phyloP scores from a whole-genome alignment of 2,329 filamentous ascomycete genomes.

The Pseudofabraea citricarpa region DNA sequence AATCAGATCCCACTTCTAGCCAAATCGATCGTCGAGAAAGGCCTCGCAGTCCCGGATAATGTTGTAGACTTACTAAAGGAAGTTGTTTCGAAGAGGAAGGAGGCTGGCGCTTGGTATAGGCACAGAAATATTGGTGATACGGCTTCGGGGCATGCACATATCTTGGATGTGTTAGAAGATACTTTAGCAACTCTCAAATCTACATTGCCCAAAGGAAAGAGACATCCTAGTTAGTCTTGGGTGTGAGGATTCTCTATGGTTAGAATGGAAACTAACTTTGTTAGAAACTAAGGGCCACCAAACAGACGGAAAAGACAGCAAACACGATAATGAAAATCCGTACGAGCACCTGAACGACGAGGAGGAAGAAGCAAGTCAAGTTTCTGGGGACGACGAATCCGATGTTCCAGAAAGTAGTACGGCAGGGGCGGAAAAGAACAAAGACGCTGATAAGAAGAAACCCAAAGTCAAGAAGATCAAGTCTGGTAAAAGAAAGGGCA shows the following conservation, averaged over 20 bases:
- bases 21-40: neutral
- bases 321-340: too few species aligned
- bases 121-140: neutral
- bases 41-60: neutral
- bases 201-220: neutral
- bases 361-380: neutral
- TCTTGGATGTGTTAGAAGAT: constrained; percentile 4
- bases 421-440: neutral
- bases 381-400: neutral
- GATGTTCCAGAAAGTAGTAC: constrained; percentile 2
- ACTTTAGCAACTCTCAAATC: neutral
- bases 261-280: neutral
- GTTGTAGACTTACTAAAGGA: neutral
- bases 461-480: constrained; percentile 2
- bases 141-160: constrained; percentile 1
- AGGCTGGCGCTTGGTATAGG: constrained; percentile 3
- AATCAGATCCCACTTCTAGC: constrained; percentile 3
- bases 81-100: neutral
- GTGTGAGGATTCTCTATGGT: neutral
- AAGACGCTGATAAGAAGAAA: constrained; percentile 1
- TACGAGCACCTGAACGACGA: too few species aligned
- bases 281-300: too few species aligned
- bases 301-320: too few species aligned
- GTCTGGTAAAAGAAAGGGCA: constrained; percentile 8
- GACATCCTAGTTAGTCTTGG: neutral